Base-by-base conservation (phyloP, 2,329 filamentous ascomycete species). In the Diaporthe sp. region DNA sequence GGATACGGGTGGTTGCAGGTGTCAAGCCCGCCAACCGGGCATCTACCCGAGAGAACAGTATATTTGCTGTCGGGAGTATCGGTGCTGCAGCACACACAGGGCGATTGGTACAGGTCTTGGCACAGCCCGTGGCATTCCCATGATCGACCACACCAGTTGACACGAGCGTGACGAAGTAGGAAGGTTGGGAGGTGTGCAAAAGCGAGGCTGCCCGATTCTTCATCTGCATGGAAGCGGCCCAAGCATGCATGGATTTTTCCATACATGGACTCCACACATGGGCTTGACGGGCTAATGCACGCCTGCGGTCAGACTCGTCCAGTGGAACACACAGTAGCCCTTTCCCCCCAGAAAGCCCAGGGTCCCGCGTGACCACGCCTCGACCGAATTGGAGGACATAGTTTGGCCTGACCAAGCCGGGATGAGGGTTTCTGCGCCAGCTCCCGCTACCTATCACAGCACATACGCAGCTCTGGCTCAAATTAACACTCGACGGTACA, bases 311-410 rank as follows among this genome's bases (percentile, higher is more conserved):
- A 66, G 44, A 27, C 63, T 66, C 44, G 30, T 66, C 61, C 61
- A 66, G 61, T 63, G 44, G 58, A 15, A 61, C n/a, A n/a, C n/a
- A n/a, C n/a, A n/a, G n/a, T 53, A 63, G 69, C 56, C 63, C 69
- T 63, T 7, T 51, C 25, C 56, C 44, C 19, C 61, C 42, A 44
- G 56, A 63, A 32, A 27, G 59, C 69, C 61, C 42, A 56, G 56
- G 42, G 32, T 47, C 47, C 69, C 69, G 69, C 69, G 69, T 71
- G 69, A 71, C 44, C 69, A 39, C 53, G 32, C 39, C 13, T 39
- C 53, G 19, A 17, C 22, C 68, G 68, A 59, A 70, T 70, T 47
- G 69, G 37, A 51, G 35, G 25, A 42, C 42, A 51, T 50, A 5
- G 8, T 47, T 47, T 44, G 53, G 55, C 7, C 69, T 44, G 56